Conservation (phyloP, 2,329 filamentous ascomycete species). For the Tolypocladium album region DNA sequence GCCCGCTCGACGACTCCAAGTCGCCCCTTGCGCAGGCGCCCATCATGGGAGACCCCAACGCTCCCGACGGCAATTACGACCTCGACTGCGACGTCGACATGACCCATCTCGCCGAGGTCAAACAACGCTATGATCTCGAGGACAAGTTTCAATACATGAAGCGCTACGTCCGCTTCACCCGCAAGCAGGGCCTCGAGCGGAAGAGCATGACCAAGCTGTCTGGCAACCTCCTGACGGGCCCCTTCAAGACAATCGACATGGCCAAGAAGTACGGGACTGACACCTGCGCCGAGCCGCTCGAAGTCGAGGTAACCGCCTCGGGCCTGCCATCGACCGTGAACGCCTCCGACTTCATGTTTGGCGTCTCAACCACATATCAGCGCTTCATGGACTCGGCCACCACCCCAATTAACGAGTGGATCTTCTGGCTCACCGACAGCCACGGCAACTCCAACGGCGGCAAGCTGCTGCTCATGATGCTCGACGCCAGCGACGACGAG, state of each 20-base stretch:
- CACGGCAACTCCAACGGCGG: constrained; percentile 44
- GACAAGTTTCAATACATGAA: constrained; percentile 45
- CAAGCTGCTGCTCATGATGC: constrained; percentile 42
- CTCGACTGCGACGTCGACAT: constrained; percentile 42
- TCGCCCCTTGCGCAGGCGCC: constrained; percentile 8
- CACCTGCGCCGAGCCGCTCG: constrained; percentile 36
- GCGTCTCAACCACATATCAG: constrained; percentile 47
- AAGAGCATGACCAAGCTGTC: constrained; percentile 40
- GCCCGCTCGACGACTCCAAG: constrained; percentile 15
- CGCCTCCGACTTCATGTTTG: constrained; percentile 47
- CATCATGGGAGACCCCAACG: constrained; percentile 4
- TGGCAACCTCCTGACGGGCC: constrained; percentile 35
- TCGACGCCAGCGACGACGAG: constrained; percentile 41
- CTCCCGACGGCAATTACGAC: constrained; percentile 14
- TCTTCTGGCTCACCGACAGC: constrained; percentile 48
- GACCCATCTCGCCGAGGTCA: constrained; percentile 31
- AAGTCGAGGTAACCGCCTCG: constrained; percentile 39
- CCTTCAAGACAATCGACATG: constrained; percentile 37
- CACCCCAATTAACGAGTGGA: constrained; percentile 46
- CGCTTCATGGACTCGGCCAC: constrained; percentile 40
- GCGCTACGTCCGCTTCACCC: constrained; percentile 41
- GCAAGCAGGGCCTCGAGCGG: constrained; percentile 34
- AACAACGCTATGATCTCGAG: constrained; percentile 34
- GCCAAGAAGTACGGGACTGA: constrained; percentile 24
- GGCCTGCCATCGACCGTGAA: constrained; percentile 39